Evolutionary conservation across 2,329 filamentous ascomycete species (phyloP), one percentile per base, ranked within the genome.

Genomic region (Waltergamsia citrina): DNA sequence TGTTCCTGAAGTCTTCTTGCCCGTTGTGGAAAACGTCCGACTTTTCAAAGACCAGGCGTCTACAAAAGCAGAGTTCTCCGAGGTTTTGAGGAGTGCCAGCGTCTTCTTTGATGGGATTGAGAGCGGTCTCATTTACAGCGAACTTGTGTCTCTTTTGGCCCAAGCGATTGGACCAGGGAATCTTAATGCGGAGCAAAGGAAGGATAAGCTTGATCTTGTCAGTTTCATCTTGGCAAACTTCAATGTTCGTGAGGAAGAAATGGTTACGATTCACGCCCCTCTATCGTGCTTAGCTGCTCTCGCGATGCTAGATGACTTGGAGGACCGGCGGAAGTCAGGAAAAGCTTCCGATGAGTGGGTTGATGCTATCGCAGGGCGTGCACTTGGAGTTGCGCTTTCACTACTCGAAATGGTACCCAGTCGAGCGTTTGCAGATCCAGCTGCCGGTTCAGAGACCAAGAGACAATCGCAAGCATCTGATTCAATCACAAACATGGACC

Each of bases 91-190:
- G 44, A 96, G 90, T 52, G 92, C 90, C 5, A 94, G 84, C 51
- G 81, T 92, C 26, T 98, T 98, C 59, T 98, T 98, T 45, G 92
- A 98, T 51, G 90, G 90, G 5, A 90, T 96, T 25, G 92, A 98
- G 57, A 94, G 88, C 47, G 82, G 84, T 7, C 66, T 96, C 15
- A 94, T 98, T 30, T 98, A 93, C 66, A 79, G 81, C 31, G 85
- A 94, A 51, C 68, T 94, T 36, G 63, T 85, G 36, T 65, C 74
- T 10, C 67, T 92, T 27, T 63, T 92, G 38, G 67, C 69, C 2
- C 68, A 77, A 45, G 65, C 73, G n/a, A 61, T 78, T 34, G 63
- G 65, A 3, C 59, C 68, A 5, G 65, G 63, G 16, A 59, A 51
- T 23, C 35, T 62, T n/a, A 49, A 51, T 22, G 46, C 52, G 4